Conservation (phyloP, 805 yeast genomes). For the Candida montana region DNA sequence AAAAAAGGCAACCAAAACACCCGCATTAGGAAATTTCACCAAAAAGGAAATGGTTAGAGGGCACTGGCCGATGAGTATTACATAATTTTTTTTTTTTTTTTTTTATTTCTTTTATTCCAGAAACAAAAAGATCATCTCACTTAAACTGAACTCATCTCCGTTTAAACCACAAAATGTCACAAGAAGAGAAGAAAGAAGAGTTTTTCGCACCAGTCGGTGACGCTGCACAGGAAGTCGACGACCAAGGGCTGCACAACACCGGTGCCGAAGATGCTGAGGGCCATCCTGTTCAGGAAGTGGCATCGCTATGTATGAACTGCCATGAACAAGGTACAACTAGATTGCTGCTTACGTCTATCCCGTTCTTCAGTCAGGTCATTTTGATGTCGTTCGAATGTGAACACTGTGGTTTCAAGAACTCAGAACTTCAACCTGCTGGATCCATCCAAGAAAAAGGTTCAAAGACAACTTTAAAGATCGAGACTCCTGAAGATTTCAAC, state of each 20-base stretch:
- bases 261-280: conserved; percentile 84
- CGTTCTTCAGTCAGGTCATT: conserved; percentile 85
- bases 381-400: conserved; percentile 95
- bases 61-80: no score
- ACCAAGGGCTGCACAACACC: conserved; percentile 50
- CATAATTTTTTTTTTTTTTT: not conserved
- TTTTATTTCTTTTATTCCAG: conserved; percentile 7
- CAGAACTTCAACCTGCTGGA: conserved; percentile 95
- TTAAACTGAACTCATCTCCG: conserved; percentile 4
- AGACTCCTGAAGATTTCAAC: conserved; percentile 65
- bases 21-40: not conserved
- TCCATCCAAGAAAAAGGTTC: conserved; percentile 86
- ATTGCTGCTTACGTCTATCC: conserved; percentile 80
- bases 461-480: conserved; percentile 64
- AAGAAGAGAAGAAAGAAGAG: conserved; percentile 29
- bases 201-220: conserved; percentile 58
- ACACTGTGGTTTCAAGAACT: conserved; percentile 86
- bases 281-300: conserved; percentile 92
- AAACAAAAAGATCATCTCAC: conserved; percentile 1
- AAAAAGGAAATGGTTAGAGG: not conserved
- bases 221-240: conserved; percentile 44
- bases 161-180: not conserved
- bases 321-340: conserved; percentile 80
- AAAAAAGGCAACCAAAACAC: not conserved
- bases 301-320: conserved; percentile 95